Evolutionary conservation across 2,329 filamentous ascomycete species (phyloP).

Genomic region (Pseudocercospora ulei): DNA sequence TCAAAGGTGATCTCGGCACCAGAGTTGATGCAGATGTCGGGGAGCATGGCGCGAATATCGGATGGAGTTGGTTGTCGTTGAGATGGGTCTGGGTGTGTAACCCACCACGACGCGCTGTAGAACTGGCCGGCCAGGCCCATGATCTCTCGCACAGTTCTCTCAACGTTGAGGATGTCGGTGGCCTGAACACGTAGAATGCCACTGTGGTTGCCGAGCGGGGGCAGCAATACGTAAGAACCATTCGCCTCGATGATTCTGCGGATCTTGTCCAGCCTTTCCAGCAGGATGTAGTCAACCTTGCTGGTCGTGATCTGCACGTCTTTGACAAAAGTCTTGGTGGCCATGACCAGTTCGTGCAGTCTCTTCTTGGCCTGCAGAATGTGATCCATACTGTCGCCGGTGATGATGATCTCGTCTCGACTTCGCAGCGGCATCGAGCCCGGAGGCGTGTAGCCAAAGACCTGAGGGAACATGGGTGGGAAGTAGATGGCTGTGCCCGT

Average conservation of each 20-base stretch:
- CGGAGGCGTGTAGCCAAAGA: slow-evolving; percentile 80
- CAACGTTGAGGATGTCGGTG: slow-evolving; percentile 83
- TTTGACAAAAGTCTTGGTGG: slow-evolving; percentile 70
- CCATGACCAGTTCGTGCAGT: slow-evolving; percentile 72
- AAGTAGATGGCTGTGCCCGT: slow-evolving; percentile 98
- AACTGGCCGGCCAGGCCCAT: slow-evolving; percentile 96
- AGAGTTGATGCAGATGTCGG: slow-evolving; percentile 91
- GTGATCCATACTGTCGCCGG: slow-evolving; percentile 72
- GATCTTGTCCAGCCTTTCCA: slow-evolving; percentile 87
- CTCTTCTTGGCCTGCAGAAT: slow-evolving; percentile 86
- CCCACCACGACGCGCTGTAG: slow-evolving; percentile 94
- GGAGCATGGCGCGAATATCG: slow-evolving; percentile 81
- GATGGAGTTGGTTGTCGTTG: slow-evolving; percentile 52
- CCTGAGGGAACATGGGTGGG: slow-evolving; percentile 80
- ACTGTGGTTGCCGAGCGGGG: slow-evolving; percentile 73
- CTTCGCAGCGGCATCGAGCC: slow-evolving; percentile 66
- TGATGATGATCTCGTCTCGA: slow-evolving; percentile 88
- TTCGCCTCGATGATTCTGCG: slow-evolving; percentile 96
- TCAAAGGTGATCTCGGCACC: slow-evolving; percentile 92
- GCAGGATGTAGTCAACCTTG: slow-evolving; percentile 89
- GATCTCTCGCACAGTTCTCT: slow-evolving; percentile 87
- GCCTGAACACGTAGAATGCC: slow-evolving; percentile 83
- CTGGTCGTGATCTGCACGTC: slow-evolving; percentile 79
- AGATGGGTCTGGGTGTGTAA: slow-evolving; percentile 62
- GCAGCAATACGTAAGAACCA: slow-evolving; percentile 88